Conservation (phyloP, 225 moss, liverwort and hornwort genomes). For the Marchantia paleacea region DNA sequence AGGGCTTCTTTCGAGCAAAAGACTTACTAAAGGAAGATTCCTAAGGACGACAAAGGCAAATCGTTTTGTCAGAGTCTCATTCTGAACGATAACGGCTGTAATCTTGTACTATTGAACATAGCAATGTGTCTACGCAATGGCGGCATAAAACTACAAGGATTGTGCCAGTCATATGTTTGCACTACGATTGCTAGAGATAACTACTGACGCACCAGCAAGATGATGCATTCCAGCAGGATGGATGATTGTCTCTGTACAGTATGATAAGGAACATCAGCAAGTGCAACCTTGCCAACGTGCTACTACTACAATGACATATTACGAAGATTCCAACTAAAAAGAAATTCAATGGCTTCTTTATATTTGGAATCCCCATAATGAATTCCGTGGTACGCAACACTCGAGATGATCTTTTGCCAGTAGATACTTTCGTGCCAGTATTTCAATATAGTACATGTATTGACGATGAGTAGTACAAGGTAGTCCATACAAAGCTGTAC, state of each 20-base stretch:
- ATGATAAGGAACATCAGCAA: background rate
- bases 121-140: background rate
- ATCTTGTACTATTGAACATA: background rate
- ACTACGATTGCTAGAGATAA: background rate
- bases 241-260: background rate
- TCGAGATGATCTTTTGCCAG: background rate
- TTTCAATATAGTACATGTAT: background rate
- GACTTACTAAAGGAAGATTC: background rate
- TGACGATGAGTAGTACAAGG: background rate
- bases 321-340: background rate
- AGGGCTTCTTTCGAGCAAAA: background rate
- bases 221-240: background rate
- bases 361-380: background rate
- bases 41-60: background rate
- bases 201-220: background rate
- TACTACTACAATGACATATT: background rate
- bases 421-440: background rate
- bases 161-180: conserved; percentile 2
- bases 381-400: background rate
- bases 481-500: background rate
- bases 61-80: background rate
- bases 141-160: background rate
- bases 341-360: background rate
- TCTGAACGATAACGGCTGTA: background rate
- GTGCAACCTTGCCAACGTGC: background rate